phyloP scores from a whole-genome alignment of 2,329 filamentous ascomycete genomes.

The Diaporthe amygdali region DNA sequence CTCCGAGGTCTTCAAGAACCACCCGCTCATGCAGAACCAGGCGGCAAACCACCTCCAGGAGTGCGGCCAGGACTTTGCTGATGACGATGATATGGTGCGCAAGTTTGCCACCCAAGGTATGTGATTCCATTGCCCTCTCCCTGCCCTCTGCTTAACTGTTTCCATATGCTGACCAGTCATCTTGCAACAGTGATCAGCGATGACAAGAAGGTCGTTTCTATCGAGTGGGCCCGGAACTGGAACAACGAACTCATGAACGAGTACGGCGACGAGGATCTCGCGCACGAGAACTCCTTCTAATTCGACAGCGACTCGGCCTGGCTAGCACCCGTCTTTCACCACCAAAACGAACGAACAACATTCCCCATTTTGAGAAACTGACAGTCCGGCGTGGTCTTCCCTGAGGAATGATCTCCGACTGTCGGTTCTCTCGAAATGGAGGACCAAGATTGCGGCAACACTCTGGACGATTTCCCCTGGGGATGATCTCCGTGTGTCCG shows the following conservation, averaged over 20 bases:
- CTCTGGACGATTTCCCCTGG: no score
- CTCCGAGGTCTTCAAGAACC: neutral
- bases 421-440: neutral
- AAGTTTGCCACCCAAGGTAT: neutral
- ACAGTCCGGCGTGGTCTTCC: neutral
- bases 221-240: neutral
- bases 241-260: neutral
- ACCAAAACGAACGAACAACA: neutral
- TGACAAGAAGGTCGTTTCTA: neutral
- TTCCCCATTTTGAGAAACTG: neutral
- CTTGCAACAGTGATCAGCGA: neutral
- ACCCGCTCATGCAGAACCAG: neutral
- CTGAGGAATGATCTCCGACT: neutral
- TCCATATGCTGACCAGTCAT: neutral
- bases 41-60: neutral
- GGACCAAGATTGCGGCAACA: neutral
- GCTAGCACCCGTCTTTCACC: neutral
- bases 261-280: neutral
- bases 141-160: no score
- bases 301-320: neutral
- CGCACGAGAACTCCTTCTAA: neutral
- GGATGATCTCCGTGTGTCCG: no score
- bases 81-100: neutral
- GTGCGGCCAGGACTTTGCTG: neutral
- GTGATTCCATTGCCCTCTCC: neutral